Percentiles rank a stretch among this genome's conserved stretches.
phyloP scores from a whole-genome alignment of 2,329 filamentous ascomycete species.

The Beauveria sp. region DNA sequence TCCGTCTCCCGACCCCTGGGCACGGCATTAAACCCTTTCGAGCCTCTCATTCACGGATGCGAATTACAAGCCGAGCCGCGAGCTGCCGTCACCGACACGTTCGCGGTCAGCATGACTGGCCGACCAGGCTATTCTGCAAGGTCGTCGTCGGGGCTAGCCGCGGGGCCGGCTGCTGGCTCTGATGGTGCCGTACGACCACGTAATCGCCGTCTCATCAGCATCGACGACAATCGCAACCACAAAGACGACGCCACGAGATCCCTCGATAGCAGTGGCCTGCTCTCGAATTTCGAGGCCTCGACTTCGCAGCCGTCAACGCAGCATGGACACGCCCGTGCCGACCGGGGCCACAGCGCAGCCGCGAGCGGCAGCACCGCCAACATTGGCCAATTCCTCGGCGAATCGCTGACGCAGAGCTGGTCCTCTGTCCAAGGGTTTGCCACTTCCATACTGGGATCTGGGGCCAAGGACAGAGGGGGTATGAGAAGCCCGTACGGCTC shows the following conservation, averaged over 20 bases:
- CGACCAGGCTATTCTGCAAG: slow-evolving; percentile 18
- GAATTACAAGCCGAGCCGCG: slow-evolving; percentile 20
- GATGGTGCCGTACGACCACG: slow-evolving; percentile 39
- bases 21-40: slow-evolving; percentile 18
- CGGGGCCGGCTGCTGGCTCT: slow-evolving; percentile 34
- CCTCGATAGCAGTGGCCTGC: slow-evolving; percentile 19
- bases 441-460: slow-evolving; percentile 30
- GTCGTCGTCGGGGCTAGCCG: slow-evolving; percentile 36
- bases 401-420: slow-evolving; percentile 47
- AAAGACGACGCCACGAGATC: neutral
- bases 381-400: slow-evolving; percentile 36
- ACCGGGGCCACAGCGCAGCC: neutral
- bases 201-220: slow-evolving; percentile 37
- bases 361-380: slow-evolving; percentile 27
- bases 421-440: slow-evolving; percentile 48
- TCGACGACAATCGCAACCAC: slow-evolving; percentile 25
- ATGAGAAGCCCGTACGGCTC: slow-evolving; percentile 1
- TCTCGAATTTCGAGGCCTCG: slow-evolving; percentile 27
- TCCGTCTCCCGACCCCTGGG: neutral
- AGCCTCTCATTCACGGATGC: slow-evolving; percentile 23
- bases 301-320: neutral
- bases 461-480: slow-evolving; percentile 16
- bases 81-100: slow-evolving; percentile 23
- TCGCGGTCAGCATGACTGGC: slow-evolving; percentile 30
- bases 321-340: neutral